These are phyloP conservation scores for Pythium aristosporum DNA, from an alignment of 352 stramenopile genomes.

Conservation along the genomic window DNA sequence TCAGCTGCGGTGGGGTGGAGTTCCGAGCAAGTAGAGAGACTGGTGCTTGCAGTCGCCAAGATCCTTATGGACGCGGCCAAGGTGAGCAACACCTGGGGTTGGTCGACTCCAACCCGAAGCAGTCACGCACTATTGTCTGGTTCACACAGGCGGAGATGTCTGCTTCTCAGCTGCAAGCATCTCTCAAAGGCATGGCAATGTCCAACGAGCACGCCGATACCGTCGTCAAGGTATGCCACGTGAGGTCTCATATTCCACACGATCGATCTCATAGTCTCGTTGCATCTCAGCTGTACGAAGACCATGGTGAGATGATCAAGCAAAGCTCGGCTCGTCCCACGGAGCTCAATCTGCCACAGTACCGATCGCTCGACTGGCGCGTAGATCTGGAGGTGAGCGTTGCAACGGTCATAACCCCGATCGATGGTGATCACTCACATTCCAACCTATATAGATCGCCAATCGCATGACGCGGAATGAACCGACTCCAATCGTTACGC, in stretches of 20 bases:
- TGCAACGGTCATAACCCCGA: neutral
- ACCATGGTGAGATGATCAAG: conserved; percentile 52
- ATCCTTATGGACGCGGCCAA: conserved; percentile 74
- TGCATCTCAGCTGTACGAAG: conserved; percentile 43
- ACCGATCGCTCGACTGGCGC: conserved; percentile 73
- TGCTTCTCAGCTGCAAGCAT: conserved; percentile 37
- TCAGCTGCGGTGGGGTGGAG: conserved; percentile 63
- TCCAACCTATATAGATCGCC: conserved; percentile 37
- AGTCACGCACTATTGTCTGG: neutral
- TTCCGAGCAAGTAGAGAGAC: conserved; percentile 46
- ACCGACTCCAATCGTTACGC: conserved; percentile 67
- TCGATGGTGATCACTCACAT: neutral
- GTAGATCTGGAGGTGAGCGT: conserved; percentile 65
- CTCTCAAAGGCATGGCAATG: conserved; percentile 49
- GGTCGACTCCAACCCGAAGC: neutral
- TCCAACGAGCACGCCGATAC: conserved; percentile 39
- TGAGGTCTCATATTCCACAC: neutral
- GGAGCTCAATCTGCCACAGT: conserved; percentile 46
- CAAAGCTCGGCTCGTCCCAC: conserved; percentile 42
- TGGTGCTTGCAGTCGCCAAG: conserved; percentile 64
- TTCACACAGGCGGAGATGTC: conserved; percentile 40
- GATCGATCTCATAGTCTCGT: neutral
- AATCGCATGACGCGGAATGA: conserved; percentile 62
- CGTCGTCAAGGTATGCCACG: conserved; percentile 37
- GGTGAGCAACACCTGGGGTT: conserved; percentile 23